These are phyloP conservation scores for Chaetomiaceae sp. DNA, from an alignment of 2,329 filamentous ascomycete genomes.

Conservation along the genomic window DNA sequence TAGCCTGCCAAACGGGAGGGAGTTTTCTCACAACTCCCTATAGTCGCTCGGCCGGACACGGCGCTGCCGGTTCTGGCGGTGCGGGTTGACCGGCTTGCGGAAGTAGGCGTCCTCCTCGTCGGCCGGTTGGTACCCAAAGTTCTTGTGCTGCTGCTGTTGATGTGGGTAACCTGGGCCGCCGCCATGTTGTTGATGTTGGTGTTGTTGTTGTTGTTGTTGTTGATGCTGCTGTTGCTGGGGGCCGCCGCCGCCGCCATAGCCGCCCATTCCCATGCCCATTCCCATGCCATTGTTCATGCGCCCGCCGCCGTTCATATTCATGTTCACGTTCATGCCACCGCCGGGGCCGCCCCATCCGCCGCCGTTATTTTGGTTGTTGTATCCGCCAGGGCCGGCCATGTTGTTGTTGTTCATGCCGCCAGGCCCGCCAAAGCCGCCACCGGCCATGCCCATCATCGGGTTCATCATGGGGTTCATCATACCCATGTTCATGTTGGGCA, in stretches of 20 bases:
- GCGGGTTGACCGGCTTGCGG: slow-evolving; percentile 89
- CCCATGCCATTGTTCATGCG: slow-evolving; percentile 28
- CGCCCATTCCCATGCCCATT: slow-evolving; percentile 31
- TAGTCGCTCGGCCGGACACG: slow-evolving; percentile 85
- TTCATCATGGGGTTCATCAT: slow-evolving; percentile 27
- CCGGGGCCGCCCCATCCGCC: slow-evolving; percentile 19
- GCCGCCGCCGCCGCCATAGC: slow-evolving; percentile 22
- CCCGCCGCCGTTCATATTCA: slow-evolving; percentile 21
- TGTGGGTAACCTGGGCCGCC: slow-evolving; percentile 28
- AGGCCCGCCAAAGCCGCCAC: not conserved
- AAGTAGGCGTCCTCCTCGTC: slow-evolving; percentile 90
- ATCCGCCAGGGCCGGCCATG: slow-evolving; percentile 7
- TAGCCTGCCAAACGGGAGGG: too few species aligned
- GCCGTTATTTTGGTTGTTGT: too few species aligned
- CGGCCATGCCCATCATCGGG: slow-evolving; percentile 19
- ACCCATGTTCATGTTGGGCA: slow-evolving; percentile 32
- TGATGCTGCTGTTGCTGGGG: slow-evolving; percentile 26
- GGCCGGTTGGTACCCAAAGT: slow-evolving; percentile 44
- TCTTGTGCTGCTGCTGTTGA: slow-evolving; percentile 22
- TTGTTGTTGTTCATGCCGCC: slow-evolving; percentile 9
- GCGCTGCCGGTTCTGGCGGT: slow-evolving; percentile 75
- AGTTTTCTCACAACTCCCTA: slow-evolving; percentile 71
- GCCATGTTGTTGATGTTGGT: too few species aligned
- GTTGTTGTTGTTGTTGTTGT: slow-evolving; percentile 23
- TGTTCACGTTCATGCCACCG: slow-evolving; percentile 33